A percentile compares a stretch with the other conserved stretches of the same genome.
Conservation (phyloP, 1,139 yeast genomes). For the Geotrichum reessii region DNA sequence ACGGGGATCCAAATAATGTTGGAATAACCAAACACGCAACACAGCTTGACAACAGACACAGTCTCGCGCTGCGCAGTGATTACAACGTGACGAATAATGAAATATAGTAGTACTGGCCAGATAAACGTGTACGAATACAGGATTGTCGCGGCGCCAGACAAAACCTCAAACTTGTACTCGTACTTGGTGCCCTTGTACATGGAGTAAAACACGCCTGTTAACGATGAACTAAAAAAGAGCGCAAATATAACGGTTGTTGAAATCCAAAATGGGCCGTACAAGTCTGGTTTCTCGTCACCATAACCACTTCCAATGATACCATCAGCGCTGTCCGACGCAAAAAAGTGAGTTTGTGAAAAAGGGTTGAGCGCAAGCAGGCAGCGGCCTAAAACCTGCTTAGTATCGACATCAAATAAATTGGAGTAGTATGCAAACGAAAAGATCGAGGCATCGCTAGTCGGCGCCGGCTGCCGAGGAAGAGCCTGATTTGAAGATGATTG, state of each 20-base stretch:
- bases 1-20: constrained; percentile 77
- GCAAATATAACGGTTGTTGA: constrained; percentile 70
- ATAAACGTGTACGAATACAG: constrained; percentile 68
- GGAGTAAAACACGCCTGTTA: constrained; percentile 47
- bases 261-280: constrained; percentile 83
- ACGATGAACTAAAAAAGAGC: constrained; percentile 68
- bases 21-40: constrained; percentile 72
- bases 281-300: constrained; percentile 43
- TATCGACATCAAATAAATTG: constrained; percentile 58
- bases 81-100: constrained; percentile 42
- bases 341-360: constrained; percentile 25
- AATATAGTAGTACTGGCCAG: constrained; percentile 53
- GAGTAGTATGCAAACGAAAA: constrained; percentile 54
- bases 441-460: constrained; percentile 25
- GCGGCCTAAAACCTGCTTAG: constrained; percentile 46
- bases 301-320: constrained; percentile 31
- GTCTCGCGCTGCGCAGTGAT: constrained; percentile 25
- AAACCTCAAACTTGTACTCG: constrained; percentile 54
- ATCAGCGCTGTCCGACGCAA: constrained; percentile 24
- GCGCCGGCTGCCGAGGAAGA: not conserved
- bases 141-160: constrained; percentile 59
- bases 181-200: constrained; percentile 43
- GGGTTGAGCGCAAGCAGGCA: constrained; percentile 37
- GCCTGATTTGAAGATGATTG: not conserved
- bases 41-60: constrained; percentile 40